Conservation (phyloP, 2,329 filamentous ascomycete genomes). For the Acrocalymma vagum region DNA sequence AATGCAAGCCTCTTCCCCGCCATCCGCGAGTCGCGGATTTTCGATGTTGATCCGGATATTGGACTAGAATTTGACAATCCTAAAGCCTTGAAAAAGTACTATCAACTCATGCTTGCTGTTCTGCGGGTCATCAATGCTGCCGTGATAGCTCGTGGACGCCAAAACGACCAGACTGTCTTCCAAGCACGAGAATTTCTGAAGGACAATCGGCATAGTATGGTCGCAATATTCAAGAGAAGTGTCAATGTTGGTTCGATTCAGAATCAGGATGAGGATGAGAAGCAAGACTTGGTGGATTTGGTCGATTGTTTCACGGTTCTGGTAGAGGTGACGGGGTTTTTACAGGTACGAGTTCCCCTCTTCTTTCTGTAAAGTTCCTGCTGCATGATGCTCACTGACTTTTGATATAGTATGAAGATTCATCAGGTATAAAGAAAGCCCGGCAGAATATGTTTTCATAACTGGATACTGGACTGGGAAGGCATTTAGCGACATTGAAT, state of each 20-base stretch:
- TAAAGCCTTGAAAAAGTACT: conserved; percentile 80
- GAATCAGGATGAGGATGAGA: conserved; percentile 63
- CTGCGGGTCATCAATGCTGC: conserved; percentile 84
- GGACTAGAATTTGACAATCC: conserved; percentile 78
- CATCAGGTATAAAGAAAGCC: conserved; percentile 28
- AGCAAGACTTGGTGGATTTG: conserved; percentile 75
- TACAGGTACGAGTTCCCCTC: conserved; percentile 75
- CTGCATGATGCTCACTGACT: conserved; percentile 18
- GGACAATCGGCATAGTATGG: conserved; percentile 83
- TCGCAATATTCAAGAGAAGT: conserved; percentile 89
- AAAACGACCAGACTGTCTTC: conserved; percentile 76
- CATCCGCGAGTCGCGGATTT: conserved; percentile 83
- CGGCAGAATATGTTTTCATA: conserved; percentile 33
- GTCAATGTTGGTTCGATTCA: conserved; percentile 71
- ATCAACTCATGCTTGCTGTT: conserved; percentile 80
- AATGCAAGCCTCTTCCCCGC: conserved; percentile 88
- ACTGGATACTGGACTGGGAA: background rate
- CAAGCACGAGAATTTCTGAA: conserved; percentile 82
- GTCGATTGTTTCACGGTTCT: conserved; percentile 87
- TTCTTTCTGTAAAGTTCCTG: no score
- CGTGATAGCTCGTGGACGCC: conserved; percentile 80
- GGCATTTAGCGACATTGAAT: no score
- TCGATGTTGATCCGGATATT: conserved; percentile 89
- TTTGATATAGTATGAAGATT: conserved; percentile 35
- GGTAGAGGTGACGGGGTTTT: conserved; percentile 81